Percentiles rank a stretch among this genome's conserved stretches.
Evolutionary conservation across 2,329 filamentous ascomycete genomes (phyloP).

Genomic region (Colletotrichum gigasporum): DNA sequence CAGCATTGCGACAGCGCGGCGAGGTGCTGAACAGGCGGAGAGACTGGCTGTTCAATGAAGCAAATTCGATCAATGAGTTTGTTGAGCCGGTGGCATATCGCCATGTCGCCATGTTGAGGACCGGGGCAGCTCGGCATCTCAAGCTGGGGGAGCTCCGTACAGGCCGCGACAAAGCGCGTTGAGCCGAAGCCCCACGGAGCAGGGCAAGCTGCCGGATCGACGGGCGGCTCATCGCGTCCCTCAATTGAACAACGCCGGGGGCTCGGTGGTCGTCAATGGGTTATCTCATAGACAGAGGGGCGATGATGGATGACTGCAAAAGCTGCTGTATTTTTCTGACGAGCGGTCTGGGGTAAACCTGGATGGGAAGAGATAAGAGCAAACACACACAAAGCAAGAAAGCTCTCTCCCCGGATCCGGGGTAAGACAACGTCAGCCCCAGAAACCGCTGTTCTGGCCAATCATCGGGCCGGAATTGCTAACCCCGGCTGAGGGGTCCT

Average conservation of each 20-base stretch:
- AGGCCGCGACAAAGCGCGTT: slow-evolving; percentile 28
- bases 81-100: background rate
- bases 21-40: slow-evolving; percentile 20
- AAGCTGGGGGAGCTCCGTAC: background rate
- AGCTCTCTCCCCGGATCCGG: slow-evolving; percentile 20
- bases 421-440: slow-evolving; percentile 25
- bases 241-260: background rate
- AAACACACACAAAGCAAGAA: background rate
- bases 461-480: slow-evolving; percentile 17
- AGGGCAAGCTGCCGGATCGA: slow-evolving; percentile 27
- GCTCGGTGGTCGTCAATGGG: background rate
- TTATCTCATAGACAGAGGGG: background rate
- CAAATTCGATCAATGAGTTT: no score
- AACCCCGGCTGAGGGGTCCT: slow-evolving; percentile 8
- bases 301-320: background rate
- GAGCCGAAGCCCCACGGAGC: slow-evolving; percentile 27
- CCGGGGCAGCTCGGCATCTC: background rate
- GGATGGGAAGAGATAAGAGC: slow-evolving; percentile 16
- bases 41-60: background rate
- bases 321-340: slow-evolving; percentile 1
- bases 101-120: background rate
- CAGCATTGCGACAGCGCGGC: slow-evolving; percentile 19
- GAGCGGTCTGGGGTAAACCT: slow-evolving; percentile 19
- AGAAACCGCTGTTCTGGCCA: slow-evolving; percentile 8
- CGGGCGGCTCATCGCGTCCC: slow-evolving; percentile 23